These are phyloP conservation scores for Fusarium buharicum DNA, from an alignment of 2,329 filamentous ascomycete genomes.

Conservation along the genomic window DNA sequence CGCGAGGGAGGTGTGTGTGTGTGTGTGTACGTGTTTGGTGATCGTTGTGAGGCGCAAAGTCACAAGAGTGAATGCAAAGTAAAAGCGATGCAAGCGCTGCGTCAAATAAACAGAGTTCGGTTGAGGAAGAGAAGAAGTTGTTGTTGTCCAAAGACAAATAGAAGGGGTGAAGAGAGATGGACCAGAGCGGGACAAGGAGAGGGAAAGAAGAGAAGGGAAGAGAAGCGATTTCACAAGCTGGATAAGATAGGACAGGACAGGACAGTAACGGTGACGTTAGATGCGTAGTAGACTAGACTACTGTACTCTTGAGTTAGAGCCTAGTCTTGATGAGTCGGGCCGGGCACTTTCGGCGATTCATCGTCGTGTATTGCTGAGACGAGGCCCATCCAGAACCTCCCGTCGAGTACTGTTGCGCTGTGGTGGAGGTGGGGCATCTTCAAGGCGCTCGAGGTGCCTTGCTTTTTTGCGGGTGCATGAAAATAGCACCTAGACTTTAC, in stretches of 20 bases:
- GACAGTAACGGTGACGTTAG: slow-evolving; percentile 43
- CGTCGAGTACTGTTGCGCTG: slow-evolving; percentile 1
- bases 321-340: slow-evolving; percentile 6
- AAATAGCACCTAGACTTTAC: slow-evolving; percentile 38
- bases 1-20: slow-evolving; percentile 3
- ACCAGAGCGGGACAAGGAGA: slow-evolving; percentile 22
- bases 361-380: slow-evolving; percentile 35
- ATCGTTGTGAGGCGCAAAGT: slow-evolving; percentile 31
- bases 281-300: slow-evolving; percentile 3
- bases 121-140: slow-evolving; percentile 11
- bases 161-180: slow-evolving; percentile 8
- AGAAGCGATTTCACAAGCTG: slow-evolving; percentile 13
- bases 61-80: slow-evolving; percentile 2
- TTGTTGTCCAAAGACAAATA: slow-evolving; percentile 3
- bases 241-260: slow-evolving; percentile 20
- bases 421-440: slow-evolving; percentile 26
- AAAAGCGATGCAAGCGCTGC: slow-evolving; percentile 7
- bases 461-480: slow-evolving; percentile 31
- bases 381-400: slow-evolving; percentile 13
- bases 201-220: slow-evolving; percentile 16
- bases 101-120: slow-evolving; percentile 8
- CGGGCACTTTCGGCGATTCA: background rate
- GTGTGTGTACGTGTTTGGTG: slow-evolving; percentile 32
- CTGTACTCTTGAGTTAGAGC: slow-evolving; percentile 6
- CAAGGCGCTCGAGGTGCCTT: slow-evolving; percentile 19